Percentiles rank a stretch among this genome's conserved stretches.
phyloP scores from a whole-genome alignment of 129 eudicot species.

The Lactuca sativa region DNA sequence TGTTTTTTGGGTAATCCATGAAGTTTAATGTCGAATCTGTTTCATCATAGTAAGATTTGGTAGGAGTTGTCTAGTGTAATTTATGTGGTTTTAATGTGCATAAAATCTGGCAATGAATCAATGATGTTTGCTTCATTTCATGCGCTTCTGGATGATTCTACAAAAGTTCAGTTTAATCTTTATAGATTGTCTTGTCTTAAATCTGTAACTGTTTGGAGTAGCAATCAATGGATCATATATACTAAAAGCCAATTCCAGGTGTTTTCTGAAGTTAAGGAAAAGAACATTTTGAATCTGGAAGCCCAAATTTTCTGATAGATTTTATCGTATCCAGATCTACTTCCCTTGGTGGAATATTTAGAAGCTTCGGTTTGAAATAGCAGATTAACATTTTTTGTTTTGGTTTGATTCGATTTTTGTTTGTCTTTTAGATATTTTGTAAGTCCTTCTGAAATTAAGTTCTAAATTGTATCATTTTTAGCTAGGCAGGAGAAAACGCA shows the following conservation, averaged over 20 bases:
- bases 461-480: too few relatives aligned
- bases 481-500: too few relatives aligned
- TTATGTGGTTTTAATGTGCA: constrained; percentile 29
- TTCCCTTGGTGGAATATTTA: not conserved
- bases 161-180: not conserved
- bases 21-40: constrained; percentile 17
- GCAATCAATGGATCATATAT: not conserved
- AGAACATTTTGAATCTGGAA: constrained; percentile 5
- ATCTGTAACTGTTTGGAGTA: too few relatives aligned
- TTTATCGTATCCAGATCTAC: not conserved
- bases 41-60: not conserved
- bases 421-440: too few relatives aligned
- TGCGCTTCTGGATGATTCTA: not conserved
- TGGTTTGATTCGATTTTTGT: not conserved
- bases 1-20: constrained; percentile 9
- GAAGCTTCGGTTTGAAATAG: not conserved
- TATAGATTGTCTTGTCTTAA: too few relatives aligned
- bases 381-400: not conserved
- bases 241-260: not conserved
- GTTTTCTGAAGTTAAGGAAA: constrained; percentile 6
- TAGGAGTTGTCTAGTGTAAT: constrained; percentile 7
- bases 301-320: constrained; percentile 11
- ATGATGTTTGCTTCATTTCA: constrained; percentile 3
- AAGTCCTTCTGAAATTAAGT: too few relatives aligned
- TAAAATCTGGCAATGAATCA: constrained; percentile 11